Evolutionary conservation across 1,284 basidiomycete species (phyloP), one percentile per base, ranked within the genome.

Genomic region (Irpex sp.): DNA sequence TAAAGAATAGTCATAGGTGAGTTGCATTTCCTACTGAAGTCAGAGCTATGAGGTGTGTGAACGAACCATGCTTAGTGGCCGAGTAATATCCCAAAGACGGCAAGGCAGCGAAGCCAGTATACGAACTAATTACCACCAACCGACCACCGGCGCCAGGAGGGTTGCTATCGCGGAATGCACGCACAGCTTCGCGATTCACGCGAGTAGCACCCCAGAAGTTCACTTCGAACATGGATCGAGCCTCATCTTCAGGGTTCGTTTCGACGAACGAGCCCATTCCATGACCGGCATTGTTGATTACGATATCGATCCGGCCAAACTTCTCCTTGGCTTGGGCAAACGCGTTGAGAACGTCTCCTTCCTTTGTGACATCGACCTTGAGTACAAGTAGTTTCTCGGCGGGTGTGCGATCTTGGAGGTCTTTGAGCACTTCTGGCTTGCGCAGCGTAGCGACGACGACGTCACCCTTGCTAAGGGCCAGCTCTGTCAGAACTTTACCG

Each of bases 241-340:
- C 77, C 1, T 54, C 63, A 13, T 70, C 68, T 1, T 77, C 73
- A 0, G 73, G 69, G 1, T 70, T 71, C 33, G 66, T 70, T 62
- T 81, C 79, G 17, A 77, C 68, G 64, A 80, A 78, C 33, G 71
- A 72, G 4, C 74, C n/a, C 6, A 72, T 57, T 6, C 47, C 63
- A 43, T 57, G 68, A 1, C 70, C 77, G 0, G 80, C 80, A 57
- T 81, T 82, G 68, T 80, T 82, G 62, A 79, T 73, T 4, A 82
- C 76, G 13, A 81, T 74, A 58, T 81, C 79, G 21, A 81, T 61
- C 15, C 77, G 72, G 5, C 78, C 80, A 63, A 81, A 81, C n/a
- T 65, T 61, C 0, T 64, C 63, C 57, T 72, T 69, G 4, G 75
- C 73, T 13, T 66, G 66, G 3, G 68, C 67, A 53, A 82, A 81